These are phyloP conservation scores for Umbelopsis sp. DNA, from an alignment of 371 early-diverging fungal genomes.

Conservation along the genomic window DNA sequence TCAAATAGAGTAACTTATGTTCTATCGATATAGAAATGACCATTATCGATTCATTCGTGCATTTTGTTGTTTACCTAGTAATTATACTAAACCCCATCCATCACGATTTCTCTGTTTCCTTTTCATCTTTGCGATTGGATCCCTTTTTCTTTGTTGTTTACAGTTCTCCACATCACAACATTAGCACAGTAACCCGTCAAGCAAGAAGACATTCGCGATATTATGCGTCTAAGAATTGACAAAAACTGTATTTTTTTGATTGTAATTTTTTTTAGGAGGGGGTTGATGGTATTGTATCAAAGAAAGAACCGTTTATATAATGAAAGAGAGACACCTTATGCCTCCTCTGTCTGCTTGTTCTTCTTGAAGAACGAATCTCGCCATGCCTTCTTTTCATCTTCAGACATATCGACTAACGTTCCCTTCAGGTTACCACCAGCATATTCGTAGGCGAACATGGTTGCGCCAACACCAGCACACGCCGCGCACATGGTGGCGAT, in stretches of 20 bases:
- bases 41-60: background rate
- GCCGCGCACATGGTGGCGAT: conserved; percentile 61
- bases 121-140: no score
- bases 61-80: background rate
- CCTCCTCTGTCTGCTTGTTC: conserved; percentile 32
- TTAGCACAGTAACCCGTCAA: background rate
- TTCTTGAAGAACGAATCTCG: conserved; percentile 56
- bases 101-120: no score
- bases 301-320: background rate
- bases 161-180: background rate
- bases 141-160: no score
- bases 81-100: no score
- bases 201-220: background rate
- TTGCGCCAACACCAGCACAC: conserved; percentile 69
- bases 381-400: conserved; percentile 53
- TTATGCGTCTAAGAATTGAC: conserved; percentile 1
- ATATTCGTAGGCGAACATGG: conserved; percentile 75
- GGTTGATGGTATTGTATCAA: conserved; percentile 17
- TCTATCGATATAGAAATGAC: background rate
- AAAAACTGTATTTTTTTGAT: conserved; percentile 17
- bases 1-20: conserved; percentile 7
- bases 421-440: conserved; percentile 69
- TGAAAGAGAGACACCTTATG: background rate
- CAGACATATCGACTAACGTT: conserved; percentile 46
- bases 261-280: background rate